Base-by-base conservation (phyloP, 345 rosid genomes). In the Citrus medica region DNA sequence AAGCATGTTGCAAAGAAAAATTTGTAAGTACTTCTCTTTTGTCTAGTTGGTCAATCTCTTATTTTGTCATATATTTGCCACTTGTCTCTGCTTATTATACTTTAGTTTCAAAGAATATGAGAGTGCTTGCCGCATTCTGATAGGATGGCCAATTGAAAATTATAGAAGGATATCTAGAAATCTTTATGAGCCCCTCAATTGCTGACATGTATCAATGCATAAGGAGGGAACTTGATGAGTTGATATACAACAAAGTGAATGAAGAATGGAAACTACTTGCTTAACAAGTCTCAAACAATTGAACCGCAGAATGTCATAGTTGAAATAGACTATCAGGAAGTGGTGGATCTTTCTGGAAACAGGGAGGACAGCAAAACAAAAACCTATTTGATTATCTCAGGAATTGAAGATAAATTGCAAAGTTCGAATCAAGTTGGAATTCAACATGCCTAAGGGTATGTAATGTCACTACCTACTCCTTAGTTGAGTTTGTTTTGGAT, bases 121-220 rank as follows among this genome's bases (percentile, higher is more conserved):
- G 37, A 35, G 1, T 35, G 5, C 37, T 35, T 35, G 7, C 1
- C 7, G 37, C 7, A 35, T 35, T 6, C 37, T 35, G 1, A 35
- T 35, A 35, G 6, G 37, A 35, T 35, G 99, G 99, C 64, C 96
- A 92, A 83, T 69, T 95, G 90, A 93, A 92, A 87, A 91, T 95
- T 97, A 76, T 93, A 83, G 97, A 92, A 77, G 99, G 98, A 37
- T 93, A 86, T 80, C 72, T 95, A 81, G 98, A 95, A 78, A 90
- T 95, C 82, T 95, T 90, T 86, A 88, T 90, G 94, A 80, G 86
- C 66, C 92, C 96, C 74, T 83, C 83, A 61, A 73, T 86, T 69
- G 92, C 92, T 42, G 78, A 35, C 37, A 83, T 87, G 77, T 93
- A 85, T 74, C 88, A 76, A 76, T 83, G 77, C 82, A 68, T 92